phyloP scores from a whole-genome alignment of 805 yeast species.

The Kazachstania viticola region DNA sequence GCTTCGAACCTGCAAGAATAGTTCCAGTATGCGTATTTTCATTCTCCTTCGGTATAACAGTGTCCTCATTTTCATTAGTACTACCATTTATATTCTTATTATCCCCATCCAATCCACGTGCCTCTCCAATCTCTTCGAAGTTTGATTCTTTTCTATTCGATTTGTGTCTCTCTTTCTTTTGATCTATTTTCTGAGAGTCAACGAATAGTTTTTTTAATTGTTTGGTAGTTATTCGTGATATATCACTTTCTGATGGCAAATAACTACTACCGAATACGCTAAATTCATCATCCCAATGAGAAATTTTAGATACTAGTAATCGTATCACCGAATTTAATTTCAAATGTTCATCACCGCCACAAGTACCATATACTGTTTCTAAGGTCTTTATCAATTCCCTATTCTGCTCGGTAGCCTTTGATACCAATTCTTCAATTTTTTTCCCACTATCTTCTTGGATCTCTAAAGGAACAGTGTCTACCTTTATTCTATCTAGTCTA shows the following conservation, averaged over 20 bases:
- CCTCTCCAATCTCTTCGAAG: not conserved
- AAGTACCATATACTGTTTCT: slow-evolving; percentile 39
- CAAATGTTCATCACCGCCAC: slow-evolving; percentile 54
- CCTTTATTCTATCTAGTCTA: slow-evolving; percentile 64
- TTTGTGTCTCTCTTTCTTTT: not conserved
- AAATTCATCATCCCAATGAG: slow-evolving; percentile 79
- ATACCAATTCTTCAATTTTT: slow-evolving; percentile 47
- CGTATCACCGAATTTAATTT: slow-evolving; percentile 59
- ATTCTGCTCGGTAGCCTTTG: slow-evolving; percentile 41
- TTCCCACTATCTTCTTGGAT: slow-evolving; percentile 57
- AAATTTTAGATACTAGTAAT: slow-evolving; percentile 68
- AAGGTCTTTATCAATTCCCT: slow-evolving; percentile 33
- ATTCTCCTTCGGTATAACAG: not conserved
- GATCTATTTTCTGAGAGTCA: not conserved
- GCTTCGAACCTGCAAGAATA: no score
- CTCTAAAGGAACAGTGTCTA: slow-evolving; percentile 60
- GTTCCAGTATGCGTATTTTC: not conserved
- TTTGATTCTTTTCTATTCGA: not conserved
- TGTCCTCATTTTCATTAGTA: not conserved
- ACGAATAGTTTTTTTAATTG: slow-evolving; percentile 64
- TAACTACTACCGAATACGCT: slow-evolving; percentile 65
- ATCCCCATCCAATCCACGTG: not conserved
- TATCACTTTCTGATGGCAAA: slow-evolving; percentile 87
- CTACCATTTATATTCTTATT: no score
- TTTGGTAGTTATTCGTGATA: slow-evolving; percentile 77